Conservation (phyloP, 352 stramenopile species). For the Pilasporangium apinafurcum region DNA sequence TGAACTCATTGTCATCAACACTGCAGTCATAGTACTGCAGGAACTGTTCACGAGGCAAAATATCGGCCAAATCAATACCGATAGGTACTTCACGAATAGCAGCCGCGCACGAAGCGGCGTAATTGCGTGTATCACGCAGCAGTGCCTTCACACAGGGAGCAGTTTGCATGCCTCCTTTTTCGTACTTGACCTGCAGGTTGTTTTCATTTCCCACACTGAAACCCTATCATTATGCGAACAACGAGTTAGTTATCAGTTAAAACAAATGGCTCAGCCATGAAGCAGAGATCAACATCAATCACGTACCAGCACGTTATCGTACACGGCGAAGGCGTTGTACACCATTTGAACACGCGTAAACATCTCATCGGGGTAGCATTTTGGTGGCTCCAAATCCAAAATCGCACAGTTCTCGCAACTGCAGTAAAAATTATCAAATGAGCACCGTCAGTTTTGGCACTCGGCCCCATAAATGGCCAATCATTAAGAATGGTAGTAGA, state of each 20-base stretch:
- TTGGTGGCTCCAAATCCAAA: conserved; percentile 14
- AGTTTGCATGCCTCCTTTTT: conserved; percentile 14
- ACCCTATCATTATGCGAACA: no score
- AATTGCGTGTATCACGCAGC: conserved; percentile 30
- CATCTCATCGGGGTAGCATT: conserved; percentile 28
- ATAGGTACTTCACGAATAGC: conserved; percentile 23
- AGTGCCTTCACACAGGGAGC: conserved; percentile 33
- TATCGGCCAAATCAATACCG: conserved; percentile 31
- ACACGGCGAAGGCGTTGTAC: conserved; percentile 42
- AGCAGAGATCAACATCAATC: no score
- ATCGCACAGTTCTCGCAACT: conserved; percentile 29
- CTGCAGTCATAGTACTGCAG: conserved; percentile 31
- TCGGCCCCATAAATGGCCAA: no score
- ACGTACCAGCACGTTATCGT: conserved; percentile 34
- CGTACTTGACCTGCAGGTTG: conserved; percentile 25
- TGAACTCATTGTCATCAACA: conserved; percentile 24
- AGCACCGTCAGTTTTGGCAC: no score
- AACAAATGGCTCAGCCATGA: no score
- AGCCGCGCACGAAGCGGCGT: conserved; percentile 18
- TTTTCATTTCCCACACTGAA: conserved; percentile 39
- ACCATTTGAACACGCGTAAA: conserved; percentile 26
- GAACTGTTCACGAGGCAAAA: conserved; percentile 16
- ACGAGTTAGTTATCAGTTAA: neutral
- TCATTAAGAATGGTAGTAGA: no score
- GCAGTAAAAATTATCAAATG: no score